These are phyloP conservation scores for Blastocystis sp. DNA, from an alignment of 352 stramenopile species.

Conservation along the genomic window DNA sequence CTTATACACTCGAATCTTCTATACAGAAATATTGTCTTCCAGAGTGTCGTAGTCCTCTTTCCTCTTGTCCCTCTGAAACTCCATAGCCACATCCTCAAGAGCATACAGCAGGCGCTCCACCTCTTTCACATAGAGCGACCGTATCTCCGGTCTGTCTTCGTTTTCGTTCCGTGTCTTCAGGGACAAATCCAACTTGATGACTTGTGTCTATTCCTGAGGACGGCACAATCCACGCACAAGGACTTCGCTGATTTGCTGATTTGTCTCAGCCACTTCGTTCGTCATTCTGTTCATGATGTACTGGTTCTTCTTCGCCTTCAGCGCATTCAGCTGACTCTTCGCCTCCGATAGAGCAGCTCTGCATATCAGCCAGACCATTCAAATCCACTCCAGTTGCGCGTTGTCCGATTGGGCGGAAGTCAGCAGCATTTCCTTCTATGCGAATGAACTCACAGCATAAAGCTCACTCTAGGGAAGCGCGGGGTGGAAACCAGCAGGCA, in stretches of 20 bases:
- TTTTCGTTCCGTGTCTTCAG: not conserved
- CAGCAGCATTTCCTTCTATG: not conserved
- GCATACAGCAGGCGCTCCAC: not conserved
- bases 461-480: not conserved
- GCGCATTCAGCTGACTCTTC: not conserved
- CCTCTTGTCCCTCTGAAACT: not conserved
- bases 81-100: not conserved
- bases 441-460: not conserved
- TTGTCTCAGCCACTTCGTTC: not conserved
- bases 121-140: slow-evolving; percentile 2
- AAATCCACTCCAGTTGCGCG: not conserved
- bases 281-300: not conserved
- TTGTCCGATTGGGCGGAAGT: not conserved
- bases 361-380: not conserved
- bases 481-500: slow-evolving; percentile 28
- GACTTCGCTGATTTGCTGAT: not conserved
- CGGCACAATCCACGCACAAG: not conserved
- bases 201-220: not conserved
- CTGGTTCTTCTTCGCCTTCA: not conserved
- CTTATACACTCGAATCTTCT: not conserved
- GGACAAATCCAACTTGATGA: not conserved
- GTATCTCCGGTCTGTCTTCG: not conserved
- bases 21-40: slow-evolving; percentile 30
- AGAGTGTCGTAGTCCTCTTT: not conserved
- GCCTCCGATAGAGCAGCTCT: not conserved